Percentiles rank a stretch among this genome's conserved stretches.
These are phyloP conservation scores for Babesia divergens DNA, from an alignment of 169 alveolate genomes.

Conservation along the genomic window DNA sequence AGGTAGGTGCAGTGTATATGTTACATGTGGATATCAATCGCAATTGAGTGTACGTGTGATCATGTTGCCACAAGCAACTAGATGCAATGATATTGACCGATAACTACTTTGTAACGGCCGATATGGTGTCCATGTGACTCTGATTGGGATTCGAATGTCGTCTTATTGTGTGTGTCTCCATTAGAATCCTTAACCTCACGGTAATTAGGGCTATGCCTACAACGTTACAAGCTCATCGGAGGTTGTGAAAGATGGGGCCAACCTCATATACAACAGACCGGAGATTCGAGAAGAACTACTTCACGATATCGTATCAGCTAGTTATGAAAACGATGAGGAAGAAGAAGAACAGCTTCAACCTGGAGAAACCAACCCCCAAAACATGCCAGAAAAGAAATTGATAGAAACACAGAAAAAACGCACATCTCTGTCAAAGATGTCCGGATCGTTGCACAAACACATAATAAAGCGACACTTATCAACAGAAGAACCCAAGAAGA, in stretches of 20 bases:
- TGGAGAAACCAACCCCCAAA: conserved; percentile 14
- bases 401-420: conserved; percentile 13
- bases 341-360: conserved; percentile 60
- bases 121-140: not conserved
- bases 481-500: conserved; percentile 44
- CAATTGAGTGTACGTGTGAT: too few relatives aligned
- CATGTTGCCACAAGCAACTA: too few relatives aligned
- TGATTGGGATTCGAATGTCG: not conserved
- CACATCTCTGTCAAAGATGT: conserved; percentile 41
- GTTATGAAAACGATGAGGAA: conserved; percentile 71
- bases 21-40: too few relatives aligned
- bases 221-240: conserved; percentile 73
- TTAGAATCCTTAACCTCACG: not conserved
- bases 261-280: conserved; percentile 64
- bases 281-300: conserved; percentile 72
- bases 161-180: too few relatives aligned
- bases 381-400: not conserved
- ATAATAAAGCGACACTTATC: conserved; percentile 44
- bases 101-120: too few relatives aligned
- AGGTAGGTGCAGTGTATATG: conserved; percentile 74
- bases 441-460: conserved; percentile 57
- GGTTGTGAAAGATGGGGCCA: conserved; percentile 67
- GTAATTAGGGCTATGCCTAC: conserved; percentile 72
- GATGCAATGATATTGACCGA: too few relatives aligned
- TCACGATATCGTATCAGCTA: conserved; percentile 65